Evolutionary conservation across 2,329 filamentous ascomycete species (phyloP), one percentile per base, ranked within the genome.

Genomic region (Westerdykella aurantiaca): DNA sequence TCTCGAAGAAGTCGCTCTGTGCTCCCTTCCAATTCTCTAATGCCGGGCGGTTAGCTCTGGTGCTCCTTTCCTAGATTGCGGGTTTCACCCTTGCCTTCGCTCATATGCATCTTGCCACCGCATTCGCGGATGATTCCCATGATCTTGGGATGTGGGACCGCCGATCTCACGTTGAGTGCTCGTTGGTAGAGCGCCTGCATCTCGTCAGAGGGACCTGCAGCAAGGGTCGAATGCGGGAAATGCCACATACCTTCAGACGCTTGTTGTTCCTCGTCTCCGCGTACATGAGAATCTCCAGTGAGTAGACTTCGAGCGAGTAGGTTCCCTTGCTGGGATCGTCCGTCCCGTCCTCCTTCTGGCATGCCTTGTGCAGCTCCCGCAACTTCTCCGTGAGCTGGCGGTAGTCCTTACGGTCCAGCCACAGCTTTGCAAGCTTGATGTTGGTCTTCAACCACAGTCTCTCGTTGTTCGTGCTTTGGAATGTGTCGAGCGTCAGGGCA

Each of bases 21-120:
- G 93, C 93, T 61, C 90, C 88, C 66, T 93, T 88, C 93, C 93
- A 98, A 67, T 97, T 97, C 72, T 97, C 93, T 77, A 53, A 14
- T 35, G 22, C 45, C 41, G 21, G 29, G 25, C 25, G 4, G 52
- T 64, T 57, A 62, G 57, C 18, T 54, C 46, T 38, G 43, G 31
- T 34, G 43, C 46, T 14, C 34, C 44, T 4, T 21, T 43, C 52
- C 46, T 52, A 38, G 7, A 35, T 37, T 46, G 39, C 41, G 22
- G 22, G 25, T 41, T n/a, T 38, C 35, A 14, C 46, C 41, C 57
- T 60, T 67, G 69, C 72, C 72, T 75, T 98, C 93, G 67, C 87
- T 93, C 93, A 98, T 97, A 73, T 97, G 90, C 93, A 98, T 98
- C 76, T 98, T 98, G 57, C 93, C 93, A 60, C 93, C 93, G 66